These are phyloP conservation scores for Curvularia sp. DNA, from an alignment of 2,329 filamentous ascomycete species.

Conservation along the genomic window DNA sequence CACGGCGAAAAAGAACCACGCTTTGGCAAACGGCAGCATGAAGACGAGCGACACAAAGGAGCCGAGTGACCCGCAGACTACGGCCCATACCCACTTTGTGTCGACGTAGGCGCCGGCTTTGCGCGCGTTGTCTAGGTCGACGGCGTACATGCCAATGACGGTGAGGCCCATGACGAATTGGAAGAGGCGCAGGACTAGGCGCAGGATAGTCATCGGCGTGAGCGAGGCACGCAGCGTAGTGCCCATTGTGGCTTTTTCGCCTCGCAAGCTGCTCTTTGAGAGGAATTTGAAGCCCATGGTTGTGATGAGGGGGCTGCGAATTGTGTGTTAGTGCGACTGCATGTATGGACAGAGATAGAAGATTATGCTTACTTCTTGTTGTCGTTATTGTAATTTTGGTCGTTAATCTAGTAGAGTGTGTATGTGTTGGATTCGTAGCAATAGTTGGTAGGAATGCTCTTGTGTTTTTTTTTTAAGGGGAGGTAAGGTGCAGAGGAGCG, in stretches of 20 bases:
- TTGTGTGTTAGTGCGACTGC: background rate
- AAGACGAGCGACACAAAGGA: conserved; percentile 60
- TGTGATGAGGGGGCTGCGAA: background rate
- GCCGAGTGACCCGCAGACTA: conserved; percentile 35
- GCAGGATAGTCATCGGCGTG: conserved; percentile 46
- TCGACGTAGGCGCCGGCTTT: conserved; percentile 55
- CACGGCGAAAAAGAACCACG: conserved; percentile 67
- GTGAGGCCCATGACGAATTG: conserved; percentile 79
- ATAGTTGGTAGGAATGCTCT: background rate
- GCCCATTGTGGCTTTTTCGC: conserved; percentile 38
- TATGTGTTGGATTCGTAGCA: background rate
- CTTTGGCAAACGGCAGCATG: conserved; percentile 64
- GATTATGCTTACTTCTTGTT: conserved; percentile 2
- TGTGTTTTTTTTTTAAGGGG: background rate
- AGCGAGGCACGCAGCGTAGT: conserved; percentile 33
- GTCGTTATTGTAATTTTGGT: background rate
- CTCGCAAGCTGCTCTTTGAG: conserved; percentile 36
- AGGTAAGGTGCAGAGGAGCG: background rate
- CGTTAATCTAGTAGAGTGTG: too few relatives aligned
- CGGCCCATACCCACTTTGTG: conserved; percentile 64
- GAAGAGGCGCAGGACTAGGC: conserved; percentile 71
- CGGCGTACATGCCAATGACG: conserved; percentile 73
- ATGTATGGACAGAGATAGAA: background rate
- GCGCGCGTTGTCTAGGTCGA: conserved; percentile 48
- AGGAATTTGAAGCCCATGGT: conserved; percentile 43